Base-by-base conservation (phyloP, 306 rosid genomes). In the Gynostemma pentaphyllum region DNA sequence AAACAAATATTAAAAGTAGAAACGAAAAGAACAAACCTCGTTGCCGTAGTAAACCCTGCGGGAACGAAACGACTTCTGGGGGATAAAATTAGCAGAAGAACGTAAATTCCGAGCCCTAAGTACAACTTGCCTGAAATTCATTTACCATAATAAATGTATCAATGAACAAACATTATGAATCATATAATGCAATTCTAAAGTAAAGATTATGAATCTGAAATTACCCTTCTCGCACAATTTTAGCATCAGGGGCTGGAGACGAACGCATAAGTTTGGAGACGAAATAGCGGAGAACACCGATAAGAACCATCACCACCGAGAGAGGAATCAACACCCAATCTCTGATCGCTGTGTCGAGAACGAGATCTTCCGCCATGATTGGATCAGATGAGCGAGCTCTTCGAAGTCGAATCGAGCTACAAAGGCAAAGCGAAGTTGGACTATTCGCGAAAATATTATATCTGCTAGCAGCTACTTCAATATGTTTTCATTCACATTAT, bases 321-420 rank as follows among this genome's bases (percentile, higher is more conserved):
- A 92, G 95, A 59, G 99, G 99, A 80, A 92, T 92, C 52, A 92
- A 75, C 5, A 92, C 99, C 99, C 99, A 92, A 39, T 92, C 94
- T 86, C 96, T 88, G 84, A 92, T 92, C 40, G 99, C 95, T 19
- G 99, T 88, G 64, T 92, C 96, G 16, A 92, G 90, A 42, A 92
- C 96, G 50, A 92, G 90, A 84, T 92, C 99, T 81, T 83, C 99
- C 64, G 99, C 96, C 99, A 92, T 92, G 62, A 63, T 46, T 74
- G 70, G 46, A 70, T 29, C 68, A 36, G 23, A 57, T 24, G 42
- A 37, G 54, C 34, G 69, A 64, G 44, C 69, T 30, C 69, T 30
- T 12, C 39, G 10, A 26, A 62, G 15, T 41, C 23, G 34, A 22
- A 40, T 41, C 23, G 34, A 22, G 23, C 22, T 24, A 42, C 4